A percentile compares a stretch with the other conserved stretches of the same genome.
These are phyloP conservation scores for Starmerella davenportii DNA, from an alignment of 805 yeast species.

Conservation along the genomic window DNA sequence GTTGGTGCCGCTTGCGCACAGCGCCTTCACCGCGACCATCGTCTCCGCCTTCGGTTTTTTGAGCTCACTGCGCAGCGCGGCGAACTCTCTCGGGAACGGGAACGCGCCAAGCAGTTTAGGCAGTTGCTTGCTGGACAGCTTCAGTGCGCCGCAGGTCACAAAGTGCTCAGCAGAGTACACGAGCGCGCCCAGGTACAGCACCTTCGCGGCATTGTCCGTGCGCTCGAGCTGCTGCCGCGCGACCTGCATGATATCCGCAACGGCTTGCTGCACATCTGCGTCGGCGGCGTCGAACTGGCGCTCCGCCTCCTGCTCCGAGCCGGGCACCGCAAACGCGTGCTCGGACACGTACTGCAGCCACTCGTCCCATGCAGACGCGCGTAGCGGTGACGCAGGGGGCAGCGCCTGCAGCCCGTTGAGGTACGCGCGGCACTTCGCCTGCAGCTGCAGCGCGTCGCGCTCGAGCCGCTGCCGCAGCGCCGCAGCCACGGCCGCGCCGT, in stretches of 20 bases:
- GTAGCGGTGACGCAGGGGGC: background rate
- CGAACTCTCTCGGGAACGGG: conserved; percentile 14
- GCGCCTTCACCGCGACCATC: conserved; percentile 4
- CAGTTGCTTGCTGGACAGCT: conserved; percentile 19
- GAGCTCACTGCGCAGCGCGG: conserved; percentile 10
- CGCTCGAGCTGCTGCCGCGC: conserved; percentile 8
- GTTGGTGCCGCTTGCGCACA: too few relatives aligned
- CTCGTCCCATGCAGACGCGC: conserved; percentile 11
- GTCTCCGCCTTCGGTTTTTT: conserved; percentile 4
- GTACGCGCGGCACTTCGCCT: conserved; percentile 1
- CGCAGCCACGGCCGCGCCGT: background rate
- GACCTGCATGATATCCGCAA: conserved; percentile 6
- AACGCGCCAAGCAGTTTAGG: conserved; percentile 19
- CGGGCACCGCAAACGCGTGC: conserved; percentile 8
- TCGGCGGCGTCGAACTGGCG: conserved; percentile 4
- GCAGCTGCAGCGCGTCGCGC: conserved; percentile 3
- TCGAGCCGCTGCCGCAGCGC: conserved; percentile 7
- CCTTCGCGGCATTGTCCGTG: conserved; percentile 16
- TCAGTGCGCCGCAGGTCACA: conserved; percentile 13
- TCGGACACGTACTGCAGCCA: conserved; percentile 17
- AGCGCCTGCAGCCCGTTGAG: background rate
- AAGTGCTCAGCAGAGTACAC: conserved; percentile 11
- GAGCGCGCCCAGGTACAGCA: conserved; percentile 18
- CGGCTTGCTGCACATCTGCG: conserved; percentile 3
- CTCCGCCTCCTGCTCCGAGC: conserved; percentile 3